A percentile compares a stretch with the other conserved stretches of the same genome.
Evolutionary conservation across 2,329 filamentous ascomycete genomes (phyloP).

Genomic region (Berkeleyomyces rouxiae): DNA sequence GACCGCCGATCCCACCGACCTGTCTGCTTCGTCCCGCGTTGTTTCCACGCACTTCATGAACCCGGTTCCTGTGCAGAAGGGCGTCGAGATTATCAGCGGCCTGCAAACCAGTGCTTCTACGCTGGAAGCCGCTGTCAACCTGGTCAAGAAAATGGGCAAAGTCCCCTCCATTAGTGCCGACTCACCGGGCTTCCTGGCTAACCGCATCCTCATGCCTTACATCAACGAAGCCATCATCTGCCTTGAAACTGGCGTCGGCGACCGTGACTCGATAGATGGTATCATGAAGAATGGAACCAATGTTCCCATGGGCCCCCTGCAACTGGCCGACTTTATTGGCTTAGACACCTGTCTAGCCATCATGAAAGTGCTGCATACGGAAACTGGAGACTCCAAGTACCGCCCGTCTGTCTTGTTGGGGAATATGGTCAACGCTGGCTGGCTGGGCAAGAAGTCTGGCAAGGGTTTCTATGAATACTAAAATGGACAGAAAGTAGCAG

Average conservation of each 20-base stretch:
- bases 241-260: conserved; percentile 79
- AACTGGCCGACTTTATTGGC: conserved; percentile 91
- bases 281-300: conserved; percentile 99
- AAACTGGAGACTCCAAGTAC: conserved; percentile 94
- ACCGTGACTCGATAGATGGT: conserved; percentile 78
- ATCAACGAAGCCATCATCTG: conserved; percentile 98
- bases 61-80: conserved; percentile 89
- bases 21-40: conserved; percentile 69
- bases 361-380: conserved; percentile 83
- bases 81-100: conserved; percentile 91
- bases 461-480: conserved; percentile 92
- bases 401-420: conserved; percentile 69
- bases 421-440: conserved; percentile 97
- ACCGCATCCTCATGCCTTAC: conserved; percentile 96
- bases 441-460: conserved; percentile 92
- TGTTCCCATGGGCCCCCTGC: conserved; percentile 91
- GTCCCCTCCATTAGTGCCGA: conserved; percentile 75
- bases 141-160: conserved; percentile 89
- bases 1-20: conserved; percentile 59
- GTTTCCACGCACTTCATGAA: conserved; percentile 99
- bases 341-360: conserved; percentile 92
- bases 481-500: conserved; percentile 4
- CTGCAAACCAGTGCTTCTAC: conserved; percentile 78
- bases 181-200: conserved; percentile 85
- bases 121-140: conserved; percentile 63